Percentiles rank a stretch among this genome's conserved stretches.
phyloP scores from a whole-genome alignment of 1,139 yeast genomes.

The Wickerhamiella infanticola region DNA sequence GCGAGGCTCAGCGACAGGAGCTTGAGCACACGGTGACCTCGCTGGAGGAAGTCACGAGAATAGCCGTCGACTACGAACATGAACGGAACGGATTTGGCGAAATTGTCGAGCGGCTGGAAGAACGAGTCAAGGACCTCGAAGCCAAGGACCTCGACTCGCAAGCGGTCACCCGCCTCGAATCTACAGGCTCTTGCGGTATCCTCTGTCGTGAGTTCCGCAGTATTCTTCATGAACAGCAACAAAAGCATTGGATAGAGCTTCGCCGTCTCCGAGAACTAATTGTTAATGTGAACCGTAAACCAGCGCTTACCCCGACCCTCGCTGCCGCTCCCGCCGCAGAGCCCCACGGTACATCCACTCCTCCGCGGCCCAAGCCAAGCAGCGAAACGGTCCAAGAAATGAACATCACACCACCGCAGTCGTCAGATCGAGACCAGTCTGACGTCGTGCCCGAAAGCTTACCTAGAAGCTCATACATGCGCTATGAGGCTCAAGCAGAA shows the following conservation, averaged over 20 bases:
- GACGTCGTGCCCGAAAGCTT: background rate
- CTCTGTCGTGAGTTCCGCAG: constrained; percentile 58
- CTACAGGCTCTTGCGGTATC: constrained; percentile 17
- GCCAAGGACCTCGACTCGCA: constrained; percentile 7
- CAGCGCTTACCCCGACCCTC: background rate
- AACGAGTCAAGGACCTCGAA: constrained; percentile 7
- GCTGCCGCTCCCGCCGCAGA: background rate
- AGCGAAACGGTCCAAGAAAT: no score
- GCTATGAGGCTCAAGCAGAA: background rate
- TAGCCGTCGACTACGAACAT: constrained; percentile 25
- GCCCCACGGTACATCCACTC: background rate
- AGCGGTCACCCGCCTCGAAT: constrained; percentile 2
- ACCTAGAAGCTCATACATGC: background rate
- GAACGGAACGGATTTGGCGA: constrained; percentile 20
- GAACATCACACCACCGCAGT: no score
- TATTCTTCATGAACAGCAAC: constrained; percentile 27
- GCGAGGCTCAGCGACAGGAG: constrained; percentile 21
- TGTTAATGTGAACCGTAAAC: background rate
- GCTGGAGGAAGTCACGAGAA: constrained; percentile 24
- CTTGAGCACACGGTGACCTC: constrained; percentile 21
- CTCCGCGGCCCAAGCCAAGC: background rate
- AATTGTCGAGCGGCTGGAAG: constrained; percentile 18
- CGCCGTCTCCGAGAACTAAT: background rate
- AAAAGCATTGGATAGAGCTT: background rate
- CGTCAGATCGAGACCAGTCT: no score